Conservation (phyloP, 495 filamentous ascomycete genomes). For the Penicillium malachiteum region DNA sequence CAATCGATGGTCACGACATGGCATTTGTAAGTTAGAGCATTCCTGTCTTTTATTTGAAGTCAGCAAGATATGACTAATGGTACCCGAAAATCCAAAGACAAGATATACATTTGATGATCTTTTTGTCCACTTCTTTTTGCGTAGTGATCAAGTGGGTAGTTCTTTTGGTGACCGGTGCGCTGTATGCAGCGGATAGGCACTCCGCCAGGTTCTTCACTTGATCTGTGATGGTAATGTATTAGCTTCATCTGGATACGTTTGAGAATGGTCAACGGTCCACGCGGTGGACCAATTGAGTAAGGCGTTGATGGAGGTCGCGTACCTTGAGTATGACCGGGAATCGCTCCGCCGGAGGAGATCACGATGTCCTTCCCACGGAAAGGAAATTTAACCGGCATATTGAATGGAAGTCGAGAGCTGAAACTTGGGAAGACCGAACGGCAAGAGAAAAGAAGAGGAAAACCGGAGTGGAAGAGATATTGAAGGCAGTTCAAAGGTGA, state of each 20-base stretch:
- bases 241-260: no score
- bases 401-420: background rate
- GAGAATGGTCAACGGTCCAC: no score
- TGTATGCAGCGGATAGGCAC: constrained; percentile 49
- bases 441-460: background rate
- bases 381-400: background rate
- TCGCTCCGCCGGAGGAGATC: constrained; percentile 62
- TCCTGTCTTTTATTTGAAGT: no score
- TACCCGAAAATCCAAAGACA: background rate
- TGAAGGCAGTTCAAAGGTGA: no score
- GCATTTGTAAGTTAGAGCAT: constrained; percentile 23
- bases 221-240: constrained; percentile 19
- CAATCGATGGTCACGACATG: constrained; percentile 62
- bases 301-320: constrained; percentile 1
- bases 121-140: constrained; percentile 51
- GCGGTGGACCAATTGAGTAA: no score
- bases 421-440: background rate
- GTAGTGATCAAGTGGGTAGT: constrained; percentile 64
- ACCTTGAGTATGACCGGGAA: constrained; percentile 56
- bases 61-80: no score
- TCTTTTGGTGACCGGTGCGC: constrained; percentile 40
- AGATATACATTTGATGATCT: constrained; percentile 37
- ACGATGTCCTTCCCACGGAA: constrained; percentile 32
- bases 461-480: background rate
- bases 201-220: constrained; percentile 41